Percentiles rank a stretch among this genome's conserved stretches.
These are phyloP conservation scores for Cyclocybe aegerita DNA, from an alignment of 768 basidiomycete genomes.

Conservation along the genomic window DNA sequence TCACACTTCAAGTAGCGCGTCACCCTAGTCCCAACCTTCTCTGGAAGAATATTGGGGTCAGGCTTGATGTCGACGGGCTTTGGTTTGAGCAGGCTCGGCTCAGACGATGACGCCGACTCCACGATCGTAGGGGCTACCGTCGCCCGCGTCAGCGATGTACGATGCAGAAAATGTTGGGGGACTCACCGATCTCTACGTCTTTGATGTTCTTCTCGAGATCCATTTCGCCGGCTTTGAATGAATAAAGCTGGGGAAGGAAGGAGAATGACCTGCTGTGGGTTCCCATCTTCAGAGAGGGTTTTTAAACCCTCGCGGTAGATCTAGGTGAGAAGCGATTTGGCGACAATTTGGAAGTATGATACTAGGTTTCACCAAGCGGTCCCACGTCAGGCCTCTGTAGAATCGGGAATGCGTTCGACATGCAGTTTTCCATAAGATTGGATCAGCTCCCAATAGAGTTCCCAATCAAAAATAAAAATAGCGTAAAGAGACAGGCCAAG, in stretches of 20 bases:
- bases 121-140: constrained; percentile 1
- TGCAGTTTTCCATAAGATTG: not conserved
- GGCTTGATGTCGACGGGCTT: constrained; percentile 19
- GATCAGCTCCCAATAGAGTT: not conserved
- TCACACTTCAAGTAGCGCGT: constrained; percentile 24
- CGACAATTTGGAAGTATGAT: not conserved
- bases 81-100: constrained; percentile 20
- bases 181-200: too few relatives aligned
- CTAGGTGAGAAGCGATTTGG: constrained; percentile 7
- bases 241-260: not conserved
- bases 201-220: constrained; percentile 16
- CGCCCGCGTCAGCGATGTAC: too few relatives aligned
- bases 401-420: not conserved
- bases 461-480: constrained; percentile 8
- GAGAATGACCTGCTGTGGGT: constrained; percentile 1
- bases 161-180: too few relatives aligned
- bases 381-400: constrained; percentile 3
- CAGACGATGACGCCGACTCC: constrained; percentile 16
- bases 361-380: constrained; percentile 1
- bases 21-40: constrained; percentile 11
- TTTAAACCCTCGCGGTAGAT: constrained; percentile 10
- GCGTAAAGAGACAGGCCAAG: not conserved
- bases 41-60: constrained; percentile 26
- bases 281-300: not conserved
- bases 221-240: constrained; percentile 6